These are phyloP conservation scores for Pezicula radicicola DNA, from an alignment of 2,329 filamentous ascomycete genomes.

Conservation along the genomic window DNA sequence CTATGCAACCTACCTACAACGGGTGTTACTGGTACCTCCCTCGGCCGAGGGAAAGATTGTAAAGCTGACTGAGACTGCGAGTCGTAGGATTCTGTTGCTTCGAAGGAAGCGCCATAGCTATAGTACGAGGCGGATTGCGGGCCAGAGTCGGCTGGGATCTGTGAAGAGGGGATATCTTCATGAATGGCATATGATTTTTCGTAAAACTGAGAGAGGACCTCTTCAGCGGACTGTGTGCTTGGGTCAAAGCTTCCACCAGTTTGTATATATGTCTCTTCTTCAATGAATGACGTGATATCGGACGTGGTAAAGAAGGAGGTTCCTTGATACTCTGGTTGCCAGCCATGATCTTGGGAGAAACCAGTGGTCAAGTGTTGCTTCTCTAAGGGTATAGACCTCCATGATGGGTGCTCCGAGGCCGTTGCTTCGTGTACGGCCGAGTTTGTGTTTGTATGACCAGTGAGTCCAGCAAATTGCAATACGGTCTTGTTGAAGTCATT, in stretches of 20 bases:
- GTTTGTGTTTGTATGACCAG: background rate
- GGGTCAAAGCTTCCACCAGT: conserved; percentile 4
- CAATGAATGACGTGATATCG: conserved; percentile 29
- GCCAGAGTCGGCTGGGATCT: conserved; percentile 36
- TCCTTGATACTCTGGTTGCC: conserved; percentile 27
- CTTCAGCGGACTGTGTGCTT: conserved; percentile 17
- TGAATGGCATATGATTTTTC: conserved; percentile 74
- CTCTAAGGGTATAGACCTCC: conserved; percentile 52
- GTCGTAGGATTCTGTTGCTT: conserved; percentile 33
- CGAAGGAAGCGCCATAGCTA: conserved; percentile 32
- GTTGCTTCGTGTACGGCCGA: conserved; percentile 4
- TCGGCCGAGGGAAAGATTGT: conserved; percentile 18
- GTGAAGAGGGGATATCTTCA: conserved; percentile 61
- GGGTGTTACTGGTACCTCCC: conserved; percentile 19
- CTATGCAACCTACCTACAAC: conserved; percentile 47
- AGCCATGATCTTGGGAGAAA: conserved; percentile 47
- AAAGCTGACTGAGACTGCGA: conserved; percentile 13
- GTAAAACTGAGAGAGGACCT: conserved; percentile 63
- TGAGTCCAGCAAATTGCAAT: conserved; percentile 32
- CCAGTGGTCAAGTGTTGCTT: conserved; percentile 46
- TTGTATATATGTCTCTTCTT: conserved; percentile 13
- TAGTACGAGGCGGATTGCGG: conserved; percentile 16
- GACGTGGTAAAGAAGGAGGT: conserved; percentile 47
- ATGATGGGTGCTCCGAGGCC: conserved; percentile 27
- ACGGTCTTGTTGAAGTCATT: conserved; percentile 40